phyloP scores from a whole-genome alignment of 345 rosid species.

The Citrus sp. region DNA sequence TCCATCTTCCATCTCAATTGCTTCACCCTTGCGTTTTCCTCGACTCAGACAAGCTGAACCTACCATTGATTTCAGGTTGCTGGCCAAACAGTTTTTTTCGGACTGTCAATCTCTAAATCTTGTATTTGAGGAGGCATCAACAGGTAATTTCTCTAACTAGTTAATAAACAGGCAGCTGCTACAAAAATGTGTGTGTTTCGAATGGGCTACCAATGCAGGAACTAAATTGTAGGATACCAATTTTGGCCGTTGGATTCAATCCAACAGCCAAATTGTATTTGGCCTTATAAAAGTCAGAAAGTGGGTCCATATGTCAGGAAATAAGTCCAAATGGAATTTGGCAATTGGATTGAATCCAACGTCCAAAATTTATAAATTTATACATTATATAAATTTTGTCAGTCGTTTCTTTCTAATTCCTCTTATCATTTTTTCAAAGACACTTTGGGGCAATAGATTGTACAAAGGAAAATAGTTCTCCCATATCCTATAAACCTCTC shows the following conservation, averaged over 20 bases:
- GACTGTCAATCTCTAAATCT: conserved; percentile 76
- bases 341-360: too few relatives aligned
- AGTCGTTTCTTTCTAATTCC: not conserved
- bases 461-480: not conserved
- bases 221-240: too few relatives aligned
- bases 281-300: too few relatives aligned
- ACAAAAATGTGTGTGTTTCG: too few relatives aligned
- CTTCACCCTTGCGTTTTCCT: conserved; percentile 96
- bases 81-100: conserved; percentile 89
- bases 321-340: too few relatives aligned
- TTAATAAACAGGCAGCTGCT: not conserved
- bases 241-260: too few relatives aligned
- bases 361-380: too few relatives aligned
- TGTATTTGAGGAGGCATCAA: conserved; percentile 66
- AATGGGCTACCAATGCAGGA: too few relatives aligned
- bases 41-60: conserved; percentile 64
- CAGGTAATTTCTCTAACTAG: conserved; percentile 48
- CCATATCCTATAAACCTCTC: not conserved
- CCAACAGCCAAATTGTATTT: too few relatives aligned
- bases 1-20: conserved; percentile 85
- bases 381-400: not conserved
- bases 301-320: too few relatives aligned
- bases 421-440: not conserved
- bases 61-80: conserved; percentile 65
- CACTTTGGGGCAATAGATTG: not conserved